Percentiles rank a stretch among this genome's conserved stretches.
Conservation (phyloP, 352 stramenopile genomes). For the Stramenopiles sp. region DNA sequence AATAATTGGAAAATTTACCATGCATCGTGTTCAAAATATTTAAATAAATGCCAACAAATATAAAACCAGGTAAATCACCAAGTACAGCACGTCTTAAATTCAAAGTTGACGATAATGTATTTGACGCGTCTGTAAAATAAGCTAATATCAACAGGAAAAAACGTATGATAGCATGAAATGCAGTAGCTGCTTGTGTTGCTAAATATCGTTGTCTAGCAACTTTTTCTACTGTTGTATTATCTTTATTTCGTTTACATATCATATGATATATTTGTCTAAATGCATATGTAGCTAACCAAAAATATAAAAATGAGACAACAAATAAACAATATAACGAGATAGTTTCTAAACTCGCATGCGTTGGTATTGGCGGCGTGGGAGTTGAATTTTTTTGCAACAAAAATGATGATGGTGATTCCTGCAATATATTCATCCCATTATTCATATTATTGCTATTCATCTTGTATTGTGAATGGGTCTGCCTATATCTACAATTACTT, state of each 20-base stretch:
- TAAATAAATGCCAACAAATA: background rate
- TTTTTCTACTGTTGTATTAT: background rate
- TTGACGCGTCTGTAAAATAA: background rate
- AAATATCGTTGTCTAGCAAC: background rate
- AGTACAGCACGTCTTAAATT: background rate
- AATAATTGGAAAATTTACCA: background rate
- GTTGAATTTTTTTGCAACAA: too few relatives aligned
- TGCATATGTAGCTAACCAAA: background rate
- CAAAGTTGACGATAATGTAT: background rate
- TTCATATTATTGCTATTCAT: too few relatives aligned
- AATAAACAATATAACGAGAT: background rate
- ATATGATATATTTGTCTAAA: background rate
- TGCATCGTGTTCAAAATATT: background rate
- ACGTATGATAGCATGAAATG: background rate
- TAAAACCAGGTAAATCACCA: background rate
- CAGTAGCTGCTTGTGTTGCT: background rate
- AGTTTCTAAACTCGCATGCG: background rate
- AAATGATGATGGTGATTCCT: too few relatives aligned
- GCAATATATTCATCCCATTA: too few relatives aligned
- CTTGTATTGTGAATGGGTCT: too few relatives aligned
- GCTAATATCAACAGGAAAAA: background rate
- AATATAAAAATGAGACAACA: slow-evolving; percentile 1
- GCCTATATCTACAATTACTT: too few relatives aligned
- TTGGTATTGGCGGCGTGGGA: background rate
- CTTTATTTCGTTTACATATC: background rate